Base-by-base conservation (phyloP, 2,329 filamentous ascomycete genomes). In the Exserohilum rostratum region DNA sequence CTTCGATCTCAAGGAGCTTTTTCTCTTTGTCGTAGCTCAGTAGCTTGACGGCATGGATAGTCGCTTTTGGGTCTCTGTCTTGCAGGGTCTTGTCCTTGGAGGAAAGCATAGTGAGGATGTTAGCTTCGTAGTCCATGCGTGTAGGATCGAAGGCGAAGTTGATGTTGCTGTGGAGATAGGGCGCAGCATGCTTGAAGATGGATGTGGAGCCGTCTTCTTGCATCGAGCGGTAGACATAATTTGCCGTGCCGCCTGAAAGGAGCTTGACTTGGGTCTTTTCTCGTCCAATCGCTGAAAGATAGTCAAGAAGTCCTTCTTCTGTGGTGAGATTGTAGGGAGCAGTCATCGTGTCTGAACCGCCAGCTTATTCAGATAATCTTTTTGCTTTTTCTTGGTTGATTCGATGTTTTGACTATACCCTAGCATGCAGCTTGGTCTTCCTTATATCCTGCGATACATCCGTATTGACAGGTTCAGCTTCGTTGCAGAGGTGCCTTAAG, bases 131-230 rank as follows among this genome's bases (percentile, higher is more conserved):
- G 50, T 73, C 61, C 67, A 76, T 75, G 27, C 74, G 67, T 4
- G 35, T 48, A 1, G 61, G 59, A 22, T 69, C 64, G 10, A 76
- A 65, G 2, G 55, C 49, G 29, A 75, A 70, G 29, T 33, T 34
- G 2, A 50, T 56, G 40, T 69, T 68, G 35, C 50, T 57, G 22
- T 60, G 56, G 3, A 74, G 57, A 25, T 70, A 71, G 6, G 66
- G 64, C 4, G 70, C 69, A 18, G 74, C 72, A 42, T 77, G 73
- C 51, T 77, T 76, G 50, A 71, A 68, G 39, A 77, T 66, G 13
- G 37, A 34, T 2, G 61, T 65, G 15, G 50, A 38, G 27, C 60
- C 57, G 25, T 61, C 44, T 1, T 50, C 34, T 3, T 54, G 40
- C 0, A 40, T 59, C 15, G 71, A 57, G 17, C 73, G 72, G 47